Percentiles rank a stretch among this genome's conserved stretches.
Evolutionary conservation across 2,329 filamentous ascomycete genomes (phyloP).

Genomic region (Diaporthe amygdali): DNA sequence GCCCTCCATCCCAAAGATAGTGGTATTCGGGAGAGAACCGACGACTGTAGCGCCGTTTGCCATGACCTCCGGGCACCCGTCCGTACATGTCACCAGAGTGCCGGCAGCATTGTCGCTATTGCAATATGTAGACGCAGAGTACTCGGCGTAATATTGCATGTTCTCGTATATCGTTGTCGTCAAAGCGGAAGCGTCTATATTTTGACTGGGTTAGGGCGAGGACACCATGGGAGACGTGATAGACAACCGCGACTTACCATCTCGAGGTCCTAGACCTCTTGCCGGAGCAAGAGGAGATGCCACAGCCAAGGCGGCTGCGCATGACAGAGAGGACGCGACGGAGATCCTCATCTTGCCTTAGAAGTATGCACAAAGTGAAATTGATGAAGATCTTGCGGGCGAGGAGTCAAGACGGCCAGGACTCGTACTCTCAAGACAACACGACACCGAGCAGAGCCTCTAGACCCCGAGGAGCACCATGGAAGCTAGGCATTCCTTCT

Average conservation of each 20-base stretch:
- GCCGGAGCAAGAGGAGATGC: constrained; percentile 9
- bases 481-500: not conserved
- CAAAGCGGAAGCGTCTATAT: constrained; percentile 29
- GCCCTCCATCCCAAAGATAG: constrained; percentile 45
- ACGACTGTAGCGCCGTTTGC: constrained; percentile 48
- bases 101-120: constrained; percentile 49
- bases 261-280: not conserved
- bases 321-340: constrained; percentile 6
- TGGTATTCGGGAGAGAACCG: constrained; percentile 42
- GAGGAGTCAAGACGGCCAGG: not conserved
- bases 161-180: constrained; percentile 40
- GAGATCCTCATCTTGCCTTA: constrained; percentile 23
- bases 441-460: not conserved
- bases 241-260: constrained; percentile 9
- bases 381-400: not conserved
- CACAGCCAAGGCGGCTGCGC: constrained; percentile 17
- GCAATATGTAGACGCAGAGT: constrained; percentile 59
- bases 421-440: constrained; percentile 9
- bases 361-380: not conserved
- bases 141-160: constrained; percentile 56
- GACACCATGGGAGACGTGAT: not conserved
- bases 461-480: not conserved
- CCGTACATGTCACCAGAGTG: constrained; percentile 47
- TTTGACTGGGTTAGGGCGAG: constrained; percentile 13
- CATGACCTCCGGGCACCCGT: constrained; percentile 49